Conservation (phyloP, 2,329 filamentous ascomycete species). For the Alternaria ventricosa region DNA sequence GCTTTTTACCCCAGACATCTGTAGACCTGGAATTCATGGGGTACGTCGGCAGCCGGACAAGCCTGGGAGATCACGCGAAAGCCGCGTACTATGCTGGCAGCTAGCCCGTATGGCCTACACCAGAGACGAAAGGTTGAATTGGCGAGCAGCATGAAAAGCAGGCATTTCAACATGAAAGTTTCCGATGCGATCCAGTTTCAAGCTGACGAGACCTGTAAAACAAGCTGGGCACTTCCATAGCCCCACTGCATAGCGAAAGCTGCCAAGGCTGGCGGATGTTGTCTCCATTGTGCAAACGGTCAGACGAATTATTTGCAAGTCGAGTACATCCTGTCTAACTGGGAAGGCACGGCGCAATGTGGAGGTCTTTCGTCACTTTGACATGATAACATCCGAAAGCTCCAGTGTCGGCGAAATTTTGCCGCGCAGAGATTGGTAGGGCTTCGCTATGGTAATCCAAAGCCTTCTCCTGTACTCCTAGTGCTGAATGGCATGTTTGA, state of each 20-base stretch:
- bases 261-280: background rate
- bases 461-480: background rate
- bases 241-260: background rate
- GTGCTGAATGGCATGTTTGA: background rate
- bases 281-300: background rate
- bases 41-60: background rate
- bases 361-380: background rate
- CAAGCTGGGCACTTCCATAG: background rate
- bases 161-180: background rate
- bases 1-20: constrained; percentile 2
- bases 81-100: background rate
- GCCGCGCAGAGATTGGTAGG: background rate
- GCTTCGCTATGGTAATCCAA: background rate
- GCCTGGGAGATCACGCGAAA: background rate
- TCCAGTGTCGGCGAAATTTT: background rate
- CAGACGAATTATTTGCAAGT: background rate
- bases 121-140: background rate
- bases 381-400: background rate
- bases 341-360: background rate
- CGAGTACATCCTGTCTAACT: background rate
- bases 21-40: background rate
- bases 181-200: background rate
- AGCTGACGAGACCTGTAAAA: background rate
- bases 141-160: background rate
- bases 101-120: background rate